phyloP scores from a whole-genome alignment of 1,284 basidiomycete species.

The Ganoderma leucocontextum region DNA sequence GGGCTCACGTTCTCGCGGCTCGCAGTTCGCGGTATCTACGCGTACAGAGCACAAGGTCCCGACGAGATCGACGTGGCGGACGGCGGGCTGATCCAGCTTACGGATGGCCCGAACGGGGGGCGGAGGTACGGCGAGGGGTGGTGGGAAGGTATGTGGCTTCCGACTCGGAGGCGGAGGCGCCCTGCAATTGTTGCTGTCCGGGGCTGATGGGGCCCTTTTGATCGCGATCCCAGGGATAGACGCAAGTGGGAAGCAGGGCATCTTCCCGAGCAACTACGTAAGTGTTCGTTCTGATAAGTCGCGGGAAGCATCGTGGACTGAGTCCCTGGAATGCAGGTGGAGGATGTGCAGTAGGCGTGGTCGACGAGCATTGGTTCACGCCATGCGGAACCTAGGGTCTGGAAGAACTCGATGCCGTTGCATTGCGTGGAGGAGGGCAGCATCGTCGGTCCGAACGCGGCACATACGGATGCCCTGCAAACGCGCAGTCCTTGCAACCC shows the following conservation, averaged over 20 bases:
- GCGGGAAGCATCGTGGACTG: conserved; percentile 9
- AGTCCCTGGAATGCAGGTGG: conserved; percentile 24
- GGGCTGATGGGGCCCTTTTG: conserved; percentile 22
- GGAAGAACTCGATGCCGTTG: background rate
- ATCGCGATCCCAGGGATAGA: conserved; percentile 59
- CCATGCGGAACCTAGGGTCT: background rate
- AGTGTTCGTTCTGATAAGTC: conserved; percentile 42
- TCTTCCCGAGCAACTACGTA: conserved; percentile 88
- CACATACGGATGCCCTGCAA: conserved; percentile 20
- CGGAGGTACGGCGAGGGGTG: conserved; percentile 77
- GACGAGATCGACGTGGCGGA: conserved; percentile 76
- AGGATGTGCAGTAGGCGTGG: conserved; percentile 17
- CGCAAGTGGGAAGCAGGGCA: conserved; percentile 68
- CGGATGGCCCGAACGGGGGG: conserved; percentile 65
- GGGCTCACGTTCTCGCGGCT: conserved; percentile 5
- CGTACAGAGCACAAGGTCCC: conserved; percentile 69
- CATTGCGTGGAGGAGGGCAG: conserved; percentile 18
- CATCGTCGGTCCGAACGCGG: conserved; percentile 11
- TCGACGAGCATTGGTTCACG: background rate
- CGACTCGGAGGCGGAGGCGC: background rate
- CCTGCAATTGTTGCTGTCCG: conserved; percentile 6
- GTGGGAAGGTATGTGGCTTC: conserved; percentile 73
- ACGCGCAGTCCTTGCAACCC: conserved; percentile 13
- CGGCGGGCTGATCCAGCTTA: conserved; percentile 70
- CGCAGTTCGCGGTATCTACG: conserved; percentile 75